These are phyloP conservation scores for Penicillium argentinense DNA, from an alignment of 495 filamentous ascomycete species.

Conservation along the genomic window DNA sequence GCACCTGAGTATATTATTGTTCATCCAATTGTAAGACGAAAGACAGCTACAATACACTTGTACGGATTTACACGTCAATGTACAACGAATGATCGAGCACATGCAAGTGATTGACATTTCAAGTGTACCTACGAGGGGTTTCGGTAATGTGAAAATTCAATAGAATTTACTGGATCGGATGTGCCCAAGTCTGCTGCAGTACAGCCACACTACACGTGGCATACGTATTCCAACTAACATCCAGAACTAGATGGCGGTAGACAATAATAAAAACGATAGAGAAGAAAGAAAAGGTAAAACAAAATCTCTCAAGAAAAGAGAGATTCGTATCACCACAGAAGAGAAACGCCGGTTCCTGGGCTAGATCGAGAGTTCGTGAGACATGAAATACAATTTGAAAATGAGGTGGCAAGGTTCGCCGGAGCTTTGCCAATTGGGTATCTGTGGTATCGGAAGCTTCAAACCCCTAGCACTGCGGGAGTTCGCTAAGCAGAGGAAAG, in stretches of 20 bases:
- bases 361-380: conserved; percentile 28
- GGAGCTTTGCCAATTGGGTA: conserved; percentile 12
- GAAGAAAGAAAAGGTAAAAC: conserved; percentile 9
- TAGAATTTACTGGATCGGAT: too few relatives aligned
- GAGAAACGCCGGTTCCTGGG: conserved; percentile 28
- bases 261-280: conserved; percentile 10
- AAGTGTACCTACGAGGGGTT: too few relatives aligned
- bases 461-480: background rate
- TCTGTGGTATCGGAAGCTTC: conserved; percentile 8
- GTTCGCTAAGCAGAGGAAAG: background rate
- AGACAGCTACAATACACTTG: too few relatives aligned
- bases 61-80: too few relatives aligned
- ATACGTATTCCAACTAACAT: conserved; percentile 15
- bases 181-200: too few relatives aligned
- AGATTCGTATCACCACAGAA: conserved; percentile 17
- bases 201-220: conserved; percentile 31
- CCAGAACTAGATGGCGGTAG: conserved; percentile 10
- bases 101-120: too few relatives aligned
- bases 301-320: conserved; percentile 4
- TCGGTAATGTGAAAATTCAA: conserved; percentile 61
- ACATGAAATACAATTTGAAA: conserved; percentile 29
- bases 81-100: too few relatives aligned
- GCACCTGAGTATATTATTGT: too few relatives aligned
- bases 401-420: background rate
- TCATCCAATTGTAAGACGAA: too few relatives aligned